Percentiles rank a stretch among this genome's conserved stretches.
These are phyloP conservation scores for Trichoderma sp. DNA, from an alignment of 2,329 filamentous ascomycete genomes.

Conservation along the genomic window DNA sequence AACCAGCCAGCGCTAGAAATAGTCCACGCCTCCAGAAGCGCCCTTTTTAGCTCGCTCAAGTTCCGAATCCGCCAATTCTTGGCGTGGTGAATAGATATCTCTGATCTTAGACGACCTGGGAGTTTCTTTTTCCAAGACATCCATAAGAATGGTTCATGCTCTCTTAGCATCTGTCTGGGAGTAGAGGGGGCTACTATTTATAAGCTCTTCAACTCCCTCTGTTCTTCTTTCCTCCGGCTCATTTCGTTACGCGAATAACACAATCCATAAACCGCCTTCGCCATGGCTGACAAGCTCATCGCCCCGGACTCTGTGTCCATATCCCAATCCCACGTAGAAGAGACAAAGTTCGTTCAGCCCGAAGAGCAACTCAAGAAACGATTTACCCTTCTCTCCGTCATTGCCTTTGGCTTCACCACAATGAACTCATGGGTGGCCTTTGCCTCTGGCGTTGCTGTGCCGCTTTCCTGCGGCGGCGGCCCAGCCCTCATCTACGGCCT, in stretches of 20 bases:
- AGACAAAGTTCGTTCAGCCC: conserved; percentile 22
- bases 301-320: conserved; percentile 9
- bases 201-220: not conserved
- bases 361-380: conserved; percentile 30
- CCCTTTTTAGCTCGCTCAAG: not conserved
- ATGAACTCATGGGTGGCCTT: conserved; percentile 35
- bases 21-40: not conserved
- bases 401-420: conserved; percentile 34
- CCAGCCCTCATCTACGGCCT: conserved; percentile 33
- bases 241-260: not conserved
- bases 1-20: not conserved
- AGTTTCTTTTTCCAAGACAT: not conserved
- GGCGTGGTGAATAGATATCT: not conserved
- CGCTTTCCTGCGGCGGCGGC: conserved; percentile 32
- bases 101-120: not conserved
- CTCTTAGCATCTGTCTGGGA: not conserved
- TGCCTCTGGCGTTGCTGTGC: conserved; percentile 31
- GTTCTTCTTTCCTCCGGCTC: not conserved
- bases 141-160: not conserved
- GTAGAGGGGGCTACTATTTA: not conserved
- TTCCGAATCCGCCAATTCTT: not conserved
- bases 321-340: conserved; percentile 26
- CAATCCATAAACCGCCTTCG: not conserved
- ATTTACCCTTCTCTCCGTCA: conserved; percentile 32
- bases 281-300: not conserved